Evolutionary conservation across 441 rosid genomes (phyloP).

Genomic region (Hura crepitans): DNA sequence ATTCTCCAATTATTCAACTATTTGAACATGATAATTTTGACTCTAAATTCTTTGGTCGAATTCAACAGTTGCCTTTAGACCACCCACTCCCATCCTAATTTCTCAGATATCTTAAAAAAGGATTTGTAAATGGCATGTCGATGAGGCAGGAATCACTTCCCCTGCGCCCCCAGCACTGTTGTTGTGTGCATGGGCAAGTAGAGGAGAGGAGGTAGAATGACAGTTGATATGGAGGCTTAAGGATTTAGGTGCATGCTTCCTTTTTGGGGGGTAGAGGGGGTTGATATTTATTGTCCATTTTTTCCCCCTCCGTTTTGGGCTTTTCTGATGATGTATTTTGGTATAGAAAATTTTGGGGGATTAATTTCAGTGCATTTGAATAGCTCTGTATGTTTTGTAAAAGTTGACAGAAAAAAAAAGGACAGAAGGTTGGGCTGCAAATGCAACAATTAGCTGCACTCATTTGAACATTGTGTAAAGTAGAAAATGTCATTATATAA

Average conservation of each 20-base stretch:
- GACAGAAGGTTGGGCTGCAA: slow-evolving; percentile 19
- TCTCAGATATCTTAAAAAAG: slow-evolving; percentile 27
- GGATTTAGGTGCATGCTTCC: slow-evolving; percentile 28
- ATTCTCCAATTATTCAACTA: slow-evolving; percentile 64
- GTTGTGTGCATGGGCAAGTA: slow-evolving; percentile 25
- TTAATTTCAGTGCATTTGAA: slow-evolving; percentile 21
- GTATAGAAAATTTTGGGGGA: slow-evolving; percentile 32
- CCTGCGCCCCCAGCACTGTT: slow-evolving; percentile 21
- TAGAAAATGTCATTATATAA: slow-evolving; percentile 3
- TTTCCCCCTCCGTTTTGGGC: slow-evolving; percentile 27
- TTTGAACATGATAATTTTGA: slow-evolving; percentile 48
- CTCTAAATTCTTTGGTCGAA: slow-evolving; percentile 56
- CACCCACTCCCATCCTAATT: slow-evolving; percentile 23
- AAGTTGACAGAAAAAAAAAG: slow-evolving; percentile 16
- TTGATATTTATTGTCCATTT: slow-evolving; percentile 30
- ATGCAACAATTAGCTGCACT: slow-evolving; percentile 4
- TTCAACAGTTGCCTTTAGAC: slow-evolving; percentile 25
- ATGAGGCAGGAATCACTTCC: slow-evolving; percentile 12
- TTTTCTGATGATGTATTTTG: slow-evolving; percentile 15
- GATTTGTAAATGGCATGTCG: slow-evolving; percentile 38
- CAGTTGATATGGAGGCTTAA: slow-evolving; percentile 30
- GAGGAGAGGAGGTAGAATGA: slow-evolving; percentile 26
- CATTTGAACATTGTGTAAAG: slow-evolving; percentile 7
- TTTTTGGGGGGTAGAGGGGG: slow-evolving; percentile 22
- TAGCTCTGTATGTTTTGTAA: slow-evolving; percentile 26